phyloP scores from a whole-genome alignment of 1,139 yeast species.

The Suhomyces coccinellae region DNA sequence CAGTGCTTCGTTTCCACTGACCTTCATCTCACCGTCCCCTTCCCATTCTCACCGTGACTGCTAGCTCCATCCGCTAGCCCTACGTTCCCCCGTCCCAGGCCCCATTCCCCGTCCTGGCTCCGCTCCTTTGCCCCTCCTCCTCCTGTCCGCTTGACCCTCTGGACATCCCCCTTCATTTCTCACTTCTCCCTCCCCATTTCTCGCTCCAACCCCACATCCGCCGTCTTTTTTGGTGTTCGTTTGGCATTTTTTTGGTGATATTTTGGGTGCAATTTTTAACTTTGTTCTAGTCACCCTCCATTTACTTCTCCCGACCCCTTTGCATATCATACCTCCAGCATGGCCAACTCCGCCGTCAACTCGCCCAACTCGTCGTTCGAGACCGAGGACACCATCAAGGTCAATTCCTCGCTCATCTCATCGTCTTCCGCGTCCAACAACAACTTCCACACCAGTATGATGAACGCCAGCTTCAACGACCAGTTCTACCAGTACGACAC shows the following conservation, averaged over 20 bases:
- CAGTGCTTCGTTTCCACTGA: neutral
- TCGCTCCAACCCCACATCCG: neutral
- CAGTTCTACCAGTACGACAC: conserved; percentile 15
- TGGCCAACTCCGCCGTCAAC: conserved; percentile 20
- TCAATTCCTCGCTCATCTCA: conserved; percentile 22
- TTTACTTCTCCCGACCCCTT: conserved; percentile 6
- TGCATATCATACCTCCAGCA: conserved; percentile 10
- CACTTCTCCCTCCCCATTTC: neutral
- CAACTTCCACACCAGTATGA: conserved; percentile 8
- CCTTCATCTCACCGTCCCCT: neutral
- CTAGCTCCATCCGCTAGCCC: neutral
- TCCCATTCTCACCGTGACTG: too few relatives aligned
- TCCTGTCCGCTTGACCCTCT: neutral
- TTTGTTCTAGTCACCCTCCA: neutral
- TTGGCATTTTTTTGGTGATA: neutral
- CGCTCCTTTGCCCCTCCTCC: neutral
- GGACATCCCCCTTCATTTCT: neutral
- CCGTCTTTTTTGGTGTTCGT: neutral
- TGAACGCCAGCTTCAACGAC: conserved; percentile 10
- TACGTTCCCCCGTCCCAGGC: neutral
- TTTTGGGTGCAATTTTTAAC: conserved; percentile 9
- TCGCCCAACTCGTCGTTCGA: conserved; percentile 25
- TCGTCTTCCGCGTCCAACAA: conserved; percentile 18
- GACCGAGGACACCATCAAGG: conserved; percentile 27
- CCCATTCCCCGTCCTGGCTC: neutral